Percentiles rank a stretch among this genome's conserved stretches.
Evolutionary conservation across 306 rosid genomes (phyloP).

Genomic region (Parietaria judaica): DNA sequence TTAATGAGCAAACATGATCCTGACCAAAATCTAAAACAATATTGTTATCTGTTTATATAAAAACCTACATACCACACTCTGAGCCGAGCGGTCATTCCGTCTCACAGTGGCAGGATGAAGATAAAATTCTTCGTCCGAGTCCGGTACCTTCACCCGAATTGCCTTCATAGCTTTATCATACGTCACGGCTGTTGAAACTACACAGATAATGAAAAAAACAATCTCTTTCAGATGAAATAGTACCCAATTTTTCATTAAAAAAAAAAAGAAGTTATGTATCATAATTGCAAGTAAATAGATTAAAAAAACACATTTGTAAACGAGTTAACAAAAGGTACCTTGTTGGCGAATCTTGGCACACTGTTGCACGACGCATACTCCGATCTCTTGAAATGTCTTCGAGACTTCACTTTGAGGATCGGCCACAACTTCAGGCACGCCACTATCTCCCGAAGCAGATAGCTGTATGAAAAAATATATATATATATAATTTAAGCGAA

Average conservation of each 20-base stretch:
- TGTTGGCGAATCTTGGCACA: conserved; percentile 99
- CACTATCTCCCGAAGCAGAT: conserved; percentile 96
- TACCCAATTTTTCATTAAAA: too few species aligned
- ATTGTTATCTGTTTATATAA: too few species aligned
- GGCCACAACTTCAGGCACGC: conserved; percentile 87
- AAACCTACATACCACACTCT: conserved; percentile 71
- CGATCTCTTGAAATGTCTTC: conserved; percentile 71
- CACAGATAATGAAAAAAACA: conserved; percentile 5
- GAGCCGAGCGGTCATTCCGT: conserved; percentile 94
- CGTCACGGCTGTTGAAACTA: conserved; percentile 91
- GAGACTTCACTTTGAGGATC: conserved; percentile 92
- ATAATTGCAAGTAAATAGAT: too few species aligned
- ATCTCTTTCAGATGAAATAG: too few species aligned
- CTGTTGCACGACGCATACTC: conserved; percentile 89
- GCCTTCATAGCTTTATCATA: conserved; percentile 80
- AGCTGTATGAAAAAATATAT: conserved; percentile 38
- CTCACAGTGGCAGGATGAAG: conserved; percentile 96
- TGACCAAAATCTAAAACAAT: too few species aligned
- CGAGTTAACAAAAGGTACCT: conserved; percentile 35
- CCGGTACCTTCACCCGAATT: conserved; percentile 86
- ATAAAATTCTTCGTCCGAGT: conserved; percentile 82
- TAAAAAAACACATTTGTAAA: too few species aligned
- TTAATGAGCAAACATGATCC: too few species aligned
- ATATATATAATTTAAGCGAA: neutral
- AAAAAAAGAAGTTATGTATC: too few species aligned